phyloP scores from a whole-genome alignment of 2,329 filamentous ascomycete species.

The Cladophialophora bantiana region DNA sequence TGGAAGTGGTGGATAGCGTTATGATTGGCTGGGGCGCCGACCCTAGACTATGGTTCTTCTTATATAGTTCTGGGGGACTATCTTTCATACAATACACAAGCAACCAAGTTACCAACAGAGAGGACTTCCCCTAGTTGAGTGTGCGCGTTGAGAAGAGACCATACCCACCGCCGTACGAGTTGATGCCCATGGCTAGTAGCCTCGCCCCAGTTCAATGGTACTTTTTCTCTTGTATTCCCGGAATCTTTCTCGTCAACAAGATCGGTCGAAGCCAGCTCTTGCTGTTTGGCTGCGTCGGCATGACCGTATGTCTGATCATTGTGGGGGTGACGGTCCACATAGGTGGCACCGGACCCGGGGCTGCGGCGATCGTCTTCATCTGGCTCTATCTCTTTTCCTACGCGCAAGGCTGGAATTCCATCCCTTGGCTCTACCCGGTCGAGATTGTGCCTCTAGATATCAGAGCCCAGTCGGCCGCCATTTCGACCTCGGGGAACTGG shows the following conservation, averaged over 20 bases:
- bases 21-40: too few species aligned
- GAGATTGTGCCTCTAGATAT: conserved; percentile 64
- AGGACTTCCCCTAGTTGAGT: too few species aligned
- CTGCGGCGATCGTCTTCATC: conserved; percentile 63
- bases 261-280: conserved; percentile 70
- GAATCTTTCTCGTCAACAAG: conserved; percentile 59
- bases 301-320: conserved; percentile 71
- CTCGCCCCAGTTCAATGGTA: too few species aligned
- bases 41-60: too few species aligned
- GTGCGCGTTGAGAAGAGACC: too few species aligned
- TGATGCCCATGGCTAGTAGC: too few species aligned
- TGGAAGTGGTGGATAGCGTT: too few species aligned
- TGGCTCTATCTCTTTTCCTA: conserved; percentile 67
- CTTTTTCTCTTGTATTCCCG: conserved; percentile 59
- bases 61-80: too few species aligned
- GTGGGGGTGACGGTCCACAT: conserved; percentile 53
- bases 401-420: conserved; percentile 65
- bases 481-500: conserved; percentile 27
- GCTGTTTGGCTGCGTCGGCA: conserved; percentile 71
- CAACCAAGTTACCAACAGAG: too few species aligned
- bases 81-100: too few species aligned
- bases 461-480: conserved; percentile 18
- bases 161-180: too few species aligned
- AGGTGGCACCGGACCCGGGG: conserved; percentile 55
- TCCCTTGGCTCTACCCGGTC: conserved; percentile 69